Conservation (phyloP, 163 green algal species). For the Chloromonas sp. region DNA sequence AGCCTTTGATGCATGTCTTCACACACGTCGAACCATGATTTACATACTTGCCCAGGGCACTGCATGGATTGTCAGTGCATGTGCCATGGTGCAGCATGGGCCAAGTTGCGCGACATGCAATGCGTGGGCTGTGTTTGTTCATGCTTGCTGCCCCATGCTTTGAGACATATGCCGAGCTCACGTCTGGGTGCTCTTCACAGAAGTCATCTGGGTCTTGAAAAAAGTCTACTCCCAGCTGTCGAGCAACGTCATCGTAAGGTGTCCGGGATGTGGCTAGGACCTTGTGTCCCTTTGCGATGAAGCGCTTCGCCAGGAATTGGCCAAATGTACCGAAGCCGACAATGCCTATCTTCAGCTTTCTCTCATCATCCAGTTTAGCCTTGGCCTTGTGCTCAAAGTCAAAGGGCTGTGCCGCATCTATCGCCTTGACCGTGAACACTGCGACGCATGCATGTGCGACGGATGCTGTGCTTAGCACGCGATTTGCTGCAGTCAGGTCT, state of each 20-base stretch:
- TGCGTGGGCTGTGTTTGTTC: too few relatives aligned
- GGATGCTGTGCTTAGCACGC: background rate
- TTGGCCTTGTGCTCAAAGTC: constrained; percentile 77
- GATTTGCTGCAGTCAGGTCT: too few relatives aligned
- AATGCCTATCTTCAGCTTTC: constrained; percentile 78
- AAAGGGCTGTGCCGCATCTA: constrained; percentile 93
- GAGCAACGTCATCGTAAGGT: constrained; percentile 69
- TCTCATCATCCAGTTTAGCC: constrained; percentile 33
- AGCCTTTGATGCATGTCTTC: too few relatives aligned
- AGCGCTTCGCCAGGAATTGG: constrained; percentile 86
- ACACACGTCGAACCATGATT: too few relatives aligned
- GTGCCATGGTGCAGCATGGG: too few relatives aligned
- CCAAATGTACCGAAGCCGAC: constrained; percentile 98
- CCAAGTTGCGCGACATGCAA: too few relatives aligned
- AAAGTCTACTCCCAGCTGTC: constrained; percentile 77
- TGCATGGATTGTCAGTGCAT: too few relatives aligned
- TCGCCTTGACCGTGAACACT: constrained; percentile 36
- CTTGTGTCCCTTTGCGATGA: constrained; percentile 13
- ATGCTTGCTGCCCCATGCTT: too few relatives aligned
- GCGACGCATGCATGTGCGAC: background rate
- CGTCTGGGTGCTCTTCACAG: constrained; percentile 94
- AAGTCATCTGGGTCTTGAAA: constrained; percentile 92
- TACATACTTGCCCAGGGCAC: too few relatives aligned
- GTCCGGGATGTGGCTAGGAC: constrained; percentile 80
- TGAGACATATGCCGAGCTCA: constrained; percentile 4